Evolutionary conservation across 1,139 yeast genomes (phyloP), one percentile per base, ranked within the genome.

Genomic region (Lodderomyces jiufengensis): DNA sequence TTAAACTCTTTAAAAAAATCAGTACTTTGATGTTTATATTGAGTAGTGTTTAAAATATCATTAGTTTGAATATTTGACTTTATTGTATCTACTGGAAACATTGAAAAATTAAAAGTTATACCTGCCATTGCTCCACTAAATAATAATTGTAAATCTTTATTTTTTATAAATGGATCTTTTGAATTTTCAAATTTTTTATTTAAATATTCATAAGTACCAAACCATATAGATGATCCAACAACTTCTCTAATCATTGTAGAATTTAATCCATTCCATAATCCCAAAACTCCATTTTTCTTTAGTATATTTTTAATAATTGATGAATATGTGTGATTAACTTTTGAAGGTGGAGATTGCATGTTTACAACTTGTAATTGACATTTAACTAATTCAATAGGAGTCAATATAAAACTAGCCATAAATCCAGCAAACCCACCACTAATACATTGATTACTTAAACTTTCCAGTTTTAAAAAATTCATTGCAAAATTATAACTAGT

Each of bases 221-320:
- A 90, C 97, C 97, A 90, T 3, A 92, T 80, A 3, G 95, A 86
- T 1, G 96, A 85, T 5, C 97, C 97, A 18, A 88, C 81, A 26
- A 86, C 73, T 57, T 90, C 97, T 50, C 97, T 72, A 2, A 85
- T 46, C 38, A 87, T 62, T 0, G 97, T 90, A n/a, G 95, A 82
- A 1, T 79, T 66, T 47, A 88, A 88, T 1, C 97, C 97, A 42
- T 76, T 77, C 96, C 96, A 90, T 27, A 70, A 54, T 2, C 76
- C 75, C 9, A 39, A 2, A 0, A 85, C 9, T 0, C 97, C 97
- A 11, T 74, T 68, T 3, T 61, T 57, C 9, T 48, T 49, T 18
- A 75, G 48, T 0, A 83, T 67, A 4, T 63, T 58, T 33, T 51
- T 51, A 20, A 83, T 60, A 5, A 83, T 66, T 4, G 53, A 27